Evolutionary conservation across 2,329 filamentous ascomycete species (phyloP).

Genomic region (Botrytis hyacinthi): DNA sequence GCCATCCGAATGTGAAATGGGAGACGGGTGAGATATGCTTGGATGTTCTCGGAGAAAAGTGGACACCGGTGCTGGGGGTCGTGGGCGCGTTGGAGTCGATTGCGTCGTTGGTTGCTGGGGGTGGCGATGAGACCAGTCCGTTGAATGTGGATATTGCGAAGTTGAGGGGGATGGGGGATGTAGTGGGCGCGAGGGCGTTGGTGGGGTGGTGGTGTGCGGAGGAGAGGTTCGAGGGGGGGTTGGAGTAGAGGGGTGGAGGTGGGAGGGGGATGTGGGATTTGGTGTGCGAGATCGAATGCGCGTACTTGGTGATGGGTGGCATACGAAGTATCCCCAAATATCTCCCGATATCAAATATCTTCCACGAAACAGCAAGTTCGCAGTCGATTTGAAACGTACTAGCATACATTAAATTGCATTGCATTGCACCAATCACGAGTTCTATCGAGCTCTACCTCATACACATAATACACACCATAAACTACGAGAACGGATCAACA

Average conservation of each 20-base stretch:
- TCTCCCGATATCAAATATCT: neutral
- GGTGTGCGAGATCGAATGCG: neutral
- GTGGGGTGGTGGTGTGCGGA: constrained; percentile 69
- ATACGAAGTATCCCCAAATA: neutral
- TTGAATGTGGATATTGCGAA: constrained; percentile 77
- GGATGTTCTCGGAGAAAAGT: constrained; percentile 74
- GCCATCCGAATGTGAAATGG: constrained; percentile 77
- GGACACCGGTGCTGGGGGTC: constrained; percentile 85
- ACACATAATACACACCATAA: neutral
- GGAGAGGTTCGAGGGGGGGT: constrained; percentile 19
- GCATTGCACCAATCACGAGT: neutral
- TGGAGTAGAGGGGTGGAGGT: neutral
- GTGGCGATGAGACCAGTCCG: constrained; percentile 67
- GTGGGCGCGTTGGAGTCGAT: constrained; percentile 70
- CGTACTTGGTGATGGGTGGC: too few relatives aligned
- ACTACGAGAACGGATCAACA: neutral
- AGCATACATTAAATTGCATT: neutral
- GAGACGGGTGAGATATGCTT: constrained; percentile 88
- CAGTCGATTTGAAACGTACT: neutral
- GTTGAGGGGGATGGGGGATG: constrained; percentile 63
- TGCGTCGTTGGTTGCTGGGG: constrained; percentile 65
- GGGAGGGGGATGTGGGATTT: neutral
- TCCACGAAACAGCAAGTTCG: neutral
- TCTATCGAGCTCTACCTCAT: neutral
- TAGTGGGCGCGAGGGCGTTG: constrained; percentile 63